phyloP scores from a whole-genome alignment of 495 filamentous ascomycete genomes.

The Xylaria grammica region DNA sequence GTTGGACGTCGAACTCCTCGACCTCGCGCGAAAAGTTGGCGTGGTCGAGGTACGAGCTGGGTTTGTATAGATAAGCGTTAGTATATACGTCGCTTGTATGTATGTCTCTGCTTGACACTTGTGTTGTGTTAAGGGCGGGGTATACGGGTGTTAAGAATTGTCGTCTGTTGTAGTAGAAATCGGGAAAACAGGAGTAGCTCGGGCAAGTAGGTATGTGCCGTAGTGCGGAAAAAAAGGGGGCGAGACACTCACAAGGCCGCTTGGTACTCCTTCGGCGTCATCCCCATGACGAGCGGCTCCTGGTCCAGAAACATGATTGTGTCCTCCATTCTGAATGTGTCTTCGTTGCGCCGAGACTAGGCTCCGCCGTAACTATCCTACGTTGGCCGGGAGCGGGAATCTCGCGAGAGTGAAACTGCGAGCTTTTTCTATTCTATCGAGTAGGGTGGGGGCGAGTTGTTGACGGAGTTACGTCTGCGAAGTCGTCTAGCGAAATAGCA shows the following conservation, averaged over 20 bases:
- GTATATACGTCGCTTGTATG: no score
- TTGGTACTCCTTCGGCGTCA: constrained; percentile 15
- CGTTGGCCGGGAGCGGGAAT: no score
- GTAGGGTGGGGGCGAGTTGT: no score
- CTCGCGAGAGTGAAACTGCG: no score
- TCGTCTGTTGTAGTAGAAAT: not conserved
- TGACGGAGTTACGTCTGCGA: no score
- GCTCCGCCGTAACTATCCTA: no score
- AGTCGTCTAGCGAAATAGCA: no score
- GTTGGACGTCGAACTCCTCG: not conserved
- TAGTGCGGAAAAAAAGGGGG: not conserved
- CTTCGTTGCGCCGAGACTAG: not conserved
- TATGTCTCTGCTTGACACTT: no score
- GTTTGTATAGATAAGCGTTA: no score
- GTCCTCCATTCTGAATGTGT: not conserved
- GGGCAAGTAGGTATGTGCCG: not conserved
- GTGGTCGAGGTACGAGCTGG: constrained; percentile 21
- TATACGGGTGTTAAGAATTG: no score
- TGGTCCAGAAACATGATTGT: not conserved
- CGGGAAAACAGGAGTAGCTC: not conserved
- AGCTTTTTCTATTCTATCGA: no score
- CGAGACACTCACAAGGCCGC: constrained; percentile 17
- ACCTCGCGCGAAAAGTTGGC: constrained; percentile 20
- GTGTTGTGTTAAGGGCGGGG: no score
- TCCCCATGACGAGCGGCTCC: constrained; percentile 16